A percentile compares a stretch with the other conserved stretches of the same genome.
Evolutionary conservation across 1,284 basidiomycete genomes (phyloP).

Genomic region (Psilocybe mexicana): DNA sequence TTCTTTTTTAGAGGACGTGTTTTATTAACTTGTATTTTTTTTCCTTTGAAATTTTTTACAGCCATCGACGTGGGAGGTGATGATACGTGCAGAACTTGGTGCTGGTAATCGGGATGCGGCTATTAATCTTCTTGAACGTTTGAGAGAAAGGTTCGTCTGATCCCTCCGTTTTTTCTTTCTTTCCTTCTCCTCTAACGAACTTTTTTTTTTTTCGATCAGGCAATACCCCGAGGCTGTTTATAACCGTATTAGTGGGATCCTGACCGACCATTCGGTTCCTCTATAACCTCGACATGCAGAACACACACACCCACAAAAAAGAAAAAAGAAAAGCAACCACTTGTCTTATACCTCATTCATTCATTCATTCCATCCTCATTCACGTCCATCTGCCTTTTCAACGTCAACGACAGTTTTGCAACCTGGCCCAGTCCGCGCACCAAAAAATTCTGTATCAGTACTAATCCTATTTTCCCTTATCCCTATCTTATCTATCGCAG

Average conservation of each 20-base stretch:
- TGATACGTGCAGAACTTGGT: conserved; percentile 91
- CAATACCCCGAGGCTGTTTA: conserved; percentile 74
- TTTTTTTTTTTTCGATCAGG: conserved; percentile 34
- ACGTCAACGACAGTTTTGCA: too few species aligned
- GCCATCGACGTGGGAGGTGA: conserved; percentile 91
- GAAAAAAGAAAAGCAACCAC: too few species aligned
- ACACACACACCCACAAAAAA: too few species aligned
- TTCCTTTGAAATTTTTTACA: conserved; percentile 28
- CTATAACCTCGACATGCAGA: conserved; percentile 2
- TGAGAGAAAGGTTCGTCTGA: conserved; percentile 67
- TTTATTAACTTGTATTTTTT: conserved; percentile 2
- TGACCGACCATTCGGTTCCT: conserved; percentile 50
- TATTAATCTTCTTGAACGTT: conserved; percentile 68
- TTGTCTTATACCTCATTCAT: too few species aligned
- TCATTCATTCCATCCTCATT: too few species aligned
- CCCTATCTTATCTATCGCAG: neutral
- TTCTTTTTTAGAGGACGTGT: neutral
- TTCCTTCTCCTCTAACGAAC: neutral
- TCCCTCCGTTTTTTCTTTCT: neutral
- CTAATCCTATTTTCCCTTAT: neutral
- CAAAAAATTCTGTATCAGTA: neutral
- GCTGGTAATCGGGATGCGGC: conserved; percentile 76
- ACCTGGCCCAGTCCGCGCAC: too few species aligned
- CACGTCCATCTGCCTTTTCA: too few species aligned
- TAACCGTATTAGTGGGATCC: conserved; percentile 64